Evolutionary conservation across 78 protist genomes (phyloP).

Genomic region (Diacronema lutheri): DNA sequence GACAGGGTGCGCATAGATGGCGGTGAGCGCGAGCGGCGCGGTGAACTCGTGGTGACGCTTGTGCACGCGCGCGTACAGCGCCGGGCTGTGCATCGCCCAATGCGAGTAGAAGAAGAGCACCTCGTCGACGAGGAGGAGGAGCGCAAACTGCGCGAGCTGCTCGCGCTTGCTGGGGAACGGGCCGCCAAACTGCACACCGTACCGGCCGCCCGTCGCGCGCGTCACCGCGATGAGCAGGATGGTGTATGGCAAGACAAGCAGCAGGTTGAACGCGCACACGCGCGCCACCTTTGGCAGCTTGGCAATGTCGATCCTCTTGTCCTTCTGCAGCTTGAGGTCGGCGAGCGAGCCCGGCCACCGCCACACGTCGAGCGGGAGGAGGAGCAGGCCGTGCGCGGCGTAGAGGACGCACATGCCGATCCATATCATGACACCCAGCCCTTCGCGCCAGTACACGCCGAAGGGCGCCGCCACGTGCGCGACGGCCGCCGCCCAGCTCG

Average conservation of each 20-base stretch:
- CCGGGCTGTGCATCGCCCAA: neutral
- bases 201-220: neutral
- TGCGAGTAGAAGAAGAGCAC: neutral
- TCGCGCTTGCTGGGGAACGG: neutral
- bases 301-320: neutral
- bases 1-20: neutral
- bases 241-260: neutral
- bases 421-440: neutral
- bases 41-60: slow-evolving; percentile 18
- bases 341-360: neutral
- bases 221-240: neutral
- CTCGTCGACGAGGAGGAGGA: neutral
- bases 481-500: neutral
- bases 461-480: neutral
- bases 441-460: neutral
- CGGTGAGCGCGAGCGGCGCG: neutral
- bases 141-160: neutral
- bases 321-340: neutral
- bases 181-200: neutral
- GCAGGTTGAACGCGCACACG: neutral
- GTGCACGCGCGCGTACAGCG: neutral
- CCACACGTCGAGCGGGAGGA: slow-evolving; percentile 1
- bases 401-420: neutral
- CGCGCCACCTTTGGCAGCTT: neutral
- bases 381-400: neutral